A percentile compares a stretch with the other conserved stretches of the same genome.
Conservation (phyloP, 2,329 filamentous ascomycete species). For the Aureobasidium sp. region DNA sequence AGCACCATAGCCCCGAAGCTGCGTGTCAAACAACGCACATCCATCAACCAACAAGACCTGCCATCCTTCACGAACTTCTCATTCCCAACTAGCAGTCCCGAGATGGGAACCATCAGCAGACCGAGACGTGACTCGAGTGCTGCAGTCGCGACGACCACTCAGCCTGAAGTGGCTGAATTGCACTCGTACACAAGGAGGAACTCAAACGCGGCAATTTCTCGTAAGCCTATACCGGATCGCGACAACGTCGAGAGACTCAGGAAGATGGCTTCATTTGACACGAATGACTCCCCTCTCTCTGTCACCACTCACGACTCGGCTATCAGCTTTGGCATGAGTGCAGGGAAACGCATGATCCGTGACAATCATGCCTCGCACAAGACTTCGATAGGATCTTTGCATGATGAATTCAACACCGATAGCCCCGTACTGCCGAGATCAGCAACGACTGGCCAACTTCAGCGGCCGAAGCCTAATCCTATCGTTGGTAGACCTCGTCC, state of each 20-base stretch:
- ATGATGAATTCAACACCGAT: neutral
- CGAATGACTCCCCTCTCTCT: neutral
- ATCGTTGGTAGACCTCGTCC: constrained; percentile 14
- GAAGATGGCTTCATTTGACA: constrained; percentile 7
- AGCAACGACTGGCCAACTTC: neutral
- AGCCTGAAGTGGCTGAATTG: neutral
- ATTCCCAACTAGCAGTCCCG: neutral
- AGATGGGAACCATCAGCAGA: neutral
- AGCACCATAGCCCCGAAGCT: neutral
- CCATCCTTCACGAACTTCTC: constrained; percentile 4
- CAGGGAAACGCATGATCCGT: neutral
- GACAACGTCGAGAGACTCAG: neutral
- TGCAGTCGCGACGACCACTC: neutral
- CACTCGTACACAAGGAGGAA: neutral
- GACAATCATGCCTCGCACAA: neutral
- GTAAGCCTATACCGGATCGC: neutral
- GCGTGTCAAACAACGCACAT: neutral
- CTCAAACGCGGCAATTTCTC: neutral
- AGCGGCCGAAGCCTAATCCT: neutral
- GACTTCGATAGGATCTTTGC: neutral
- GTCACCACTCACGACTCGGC: neutral
- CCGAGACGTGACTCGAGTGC: neutral
- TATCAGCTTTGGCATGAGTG: constrained; percentile 3
- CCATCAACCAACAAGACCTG: neutral
- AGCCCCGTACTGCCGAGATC: neutral